These are phyloP conservation scores for Saccharomyces hybrid DNA, from an alignment of 1,139 yeast genomes.

Conservation along the genomic window DNA sequence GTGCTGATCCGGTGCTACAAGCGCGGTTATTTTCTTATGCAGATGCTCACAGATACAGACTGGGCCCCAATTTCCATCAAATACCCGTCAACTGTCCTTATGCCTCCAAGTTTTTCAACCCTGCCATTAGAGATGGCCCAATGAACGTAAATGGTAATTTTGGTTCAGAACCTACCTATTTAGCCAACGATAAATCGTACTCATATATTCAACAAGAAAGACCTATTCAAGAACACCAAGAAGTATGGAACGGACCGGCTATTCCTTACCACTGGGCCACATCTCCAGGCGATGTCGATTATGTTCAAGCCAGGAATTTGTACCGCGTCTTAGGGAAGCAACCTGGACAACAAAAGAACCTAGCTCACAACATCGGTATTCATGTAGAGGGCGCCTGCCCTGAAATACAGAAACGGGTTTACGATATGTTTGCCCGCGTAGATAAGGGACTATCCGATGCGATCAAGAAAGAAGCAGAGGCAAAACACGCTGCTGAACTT, in stretches of 20 bases:
- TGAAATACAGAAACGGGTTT: conserved; percentile 70
- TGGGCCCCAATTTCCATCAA: conserved; percentile 56
- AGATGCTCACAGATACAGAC: conserved; percentile 54
- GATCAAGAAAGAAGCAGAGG: conserved; percentile 51
- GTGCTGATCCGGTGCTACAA: conserved; percentile 54
- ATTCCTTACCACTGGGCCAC: conserved; percentile 82
- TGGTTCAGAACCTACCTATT: conserved; percentile 77
- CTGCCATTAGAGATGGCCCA: conserved; percentile 78
- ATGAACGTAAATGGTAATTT: conserved; percentile 80
- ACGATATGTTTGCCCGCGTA: conserved; percentile 70
- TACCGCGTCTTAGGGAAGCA: conserved; percentile 69
- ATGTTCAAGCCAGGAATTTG: conserved; percentile 55
- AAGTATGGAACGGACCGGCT: conserved; percentile 84
- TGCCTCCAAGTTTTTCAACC: conserved; percentile 44
- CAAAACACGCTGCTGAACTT: conserved; percentile 4
- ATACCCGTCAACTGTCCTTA: conserved; percentile 63
- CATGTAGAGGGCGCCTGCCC: conserved; percentile 68
- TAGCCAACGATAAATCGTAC: conserved; percentile 39
- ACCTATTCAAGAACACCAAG: conserved; percentile 59
- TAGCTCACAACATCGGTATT: conserved; percentile 76
- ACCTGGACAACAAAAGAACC: conserved; percentile 71
- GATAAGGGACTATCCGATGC: conserved; percentile 53
- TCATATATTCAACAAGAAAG: conserved; percentile 28
- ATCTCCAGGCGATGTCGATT: conserved; percentile 53
- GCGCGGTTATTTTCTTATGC: conserved; percentile 51